These are phyloP conservation scores for Gautieria morchelliformis DNA, from an alignment of 768 basidiomycete species.

Conservation along the genomic window DNA sequence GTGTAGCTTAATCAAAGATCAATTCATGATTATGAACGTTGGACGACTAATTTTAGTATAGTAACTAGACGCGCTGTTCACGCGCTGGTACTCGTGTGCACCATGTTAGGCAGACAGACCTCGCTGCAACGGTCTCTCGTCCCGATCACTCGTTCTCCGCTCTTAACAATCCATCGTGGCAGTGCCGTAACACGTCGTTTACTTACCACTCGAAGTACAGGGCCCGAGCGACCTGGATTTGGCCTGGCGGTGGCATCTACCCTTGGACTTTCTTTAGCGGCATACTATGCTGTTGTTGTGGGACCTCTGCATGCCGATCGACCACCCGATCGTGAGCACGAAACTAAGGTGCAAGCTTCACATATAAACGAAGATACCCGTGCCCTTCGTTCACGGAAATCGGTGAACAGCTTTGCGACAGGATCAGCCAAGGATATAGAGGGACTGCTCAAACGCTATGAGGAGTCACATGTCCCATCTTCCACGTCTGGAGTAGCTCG, in stretches of 20 bases:
- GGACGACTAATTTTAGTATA: not conserved
- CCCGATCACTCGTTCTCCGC: not conserved
- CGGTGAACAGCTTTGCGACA: not conserved
- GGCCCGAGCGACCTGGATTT: not conserved
- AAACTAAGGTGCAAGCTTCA: no score
- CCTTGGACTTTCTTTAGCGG: not conserved
- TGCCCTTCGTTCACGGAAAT: not conserved
- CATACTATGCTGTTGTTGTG: not conserved
- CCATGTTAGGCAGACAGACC: not conserved
- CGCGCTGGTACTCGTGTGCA: no score
- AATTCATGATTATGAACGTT: not conserved
- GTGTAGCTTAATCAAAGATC: not conserved
- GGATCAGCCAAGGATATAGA: not conserved
- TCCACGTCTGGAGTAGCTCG: slow-evolving; percentile 12
- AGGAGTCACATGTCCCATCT: slow-evolving; percentile 9
- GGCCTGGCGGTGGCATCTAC: not conserved
- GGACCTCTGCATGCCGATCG: not conserved
- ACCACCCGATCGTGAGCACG: no score
- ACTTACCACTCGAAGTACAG: not conserved
- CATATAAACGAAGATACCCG: not conserved
- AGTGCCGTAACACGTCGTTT: not conserved
- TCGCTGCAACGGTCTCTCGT: not conserved
- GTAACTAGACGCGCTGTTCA: no score
- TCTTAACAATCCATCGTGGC: not conserved
- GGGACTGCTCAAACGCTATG: slow-evolving; percentile 2